Conservation (phyloP, 345 rosid species). For the Populus deltoides region DNA sequence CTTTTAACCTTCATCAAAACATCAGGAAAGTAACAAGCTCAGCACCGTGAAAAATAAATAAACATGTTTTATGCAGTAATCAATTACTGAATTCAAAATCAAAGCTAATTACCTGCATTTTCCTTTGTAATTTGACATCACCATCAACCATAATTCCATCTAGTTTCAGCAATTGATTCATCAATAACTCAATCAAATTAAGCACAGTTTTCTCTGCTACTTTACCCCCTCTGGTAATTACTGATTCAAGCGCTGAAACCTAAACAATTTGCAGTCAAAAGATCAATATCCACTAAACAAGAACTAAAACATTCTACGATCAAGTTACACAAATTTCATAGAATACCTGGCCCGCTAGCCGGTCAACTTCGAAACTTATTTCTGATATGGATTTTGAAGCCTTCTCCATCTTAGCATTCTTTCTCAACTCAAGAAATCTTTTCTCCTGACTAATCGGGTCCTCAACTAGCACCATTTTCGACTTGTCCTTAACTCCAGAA, state of each 20-base stretch:
- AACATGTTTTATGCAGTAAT: neutral
- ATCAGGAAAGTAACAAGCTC: neutral
- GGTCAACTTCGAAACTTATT: constrained; percentile 85
- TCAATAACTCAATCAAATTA: constrained; percentile 66
- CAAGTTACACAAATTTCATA: too few relatives aligned
- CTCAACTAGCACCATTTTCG: constrained; percentile 79
- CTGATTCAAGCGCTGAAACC: constrained; percentile 80
- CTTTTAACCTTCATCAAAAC: constrained; percentile 59
- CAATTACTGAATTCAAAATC: neutral
- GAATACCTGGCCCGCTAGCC: constrained; percentile 77
- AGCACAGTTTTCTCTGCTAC: constrained; percentile 69
- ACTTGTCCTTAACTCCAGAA: constrained; percentile 84
- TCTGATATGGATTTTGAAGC: constrained; percentile 83
- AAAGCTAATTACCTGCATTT: constrained; percentile 69
- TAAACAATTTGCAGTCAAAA: constrained; percentile 29
- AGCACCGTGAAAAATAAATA: neutral
- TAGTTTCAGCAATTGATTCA: constrained; percentile 86
- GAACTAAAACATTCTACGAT: neutral
- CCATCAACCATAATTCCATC: constrained; percentile 88
- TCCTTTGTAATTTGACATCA: constrained; percentile 88
- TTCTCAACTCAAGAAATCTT: constrained; percentile 75
- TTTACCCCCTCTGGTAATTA: constrained; percentile 70
- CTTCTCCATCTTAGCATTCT: constrained; percentile 80
- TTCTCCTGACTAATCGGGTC: constrained; percentile 91
- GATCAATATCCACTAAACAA: neutral